Base-by-base conservation (phyloP, 768 basidiomycete genomes). In the Mrakia blollopis region DNA sequence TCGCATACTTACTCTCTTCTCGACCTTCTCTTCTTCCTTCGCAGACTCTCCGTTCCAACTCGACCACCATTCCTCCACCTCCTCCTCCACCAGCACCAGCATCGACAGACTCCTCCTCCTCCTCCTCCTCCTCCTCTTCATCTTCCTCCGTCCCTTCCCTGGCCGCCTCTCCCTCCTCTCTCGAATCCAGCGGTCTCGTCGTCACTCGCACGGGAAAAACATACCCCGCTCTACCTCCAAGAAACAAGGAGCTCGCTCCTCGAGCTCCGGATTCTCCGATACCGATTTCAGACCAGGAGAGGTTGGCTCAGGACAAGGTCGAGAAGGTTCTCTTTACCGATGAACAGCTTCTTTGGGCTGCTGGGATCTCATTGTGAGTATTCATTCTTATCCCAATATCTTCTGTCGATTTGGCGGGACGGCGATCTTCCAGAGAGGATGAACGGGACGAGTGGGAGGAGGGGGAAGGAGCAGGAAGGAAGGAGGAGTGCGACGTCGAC, bases 241-340 rank as follows among this genome's bases (percentile, higher is more conserved):
- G 37, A 32, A 21, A 16, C 13, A 62, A 65, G 32, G 39, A 6
- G 3, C 21, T n/a, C 37, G 65, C 39, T 39, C 35, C 65, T 68
- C 65, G 65, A 14, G 65, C 65, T 9, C 39, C 65, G 21, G 65
- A 68, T 23, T 68, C 65, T 25, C 65, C 65, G 65, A 35, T 68
- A 18, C 65, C 65, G 1, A 25, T 68, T 39, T 39, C 65, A 37
- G 65, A 68, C 65, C 39, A 37, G 65, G 37, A 68, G 37, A 35
- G 65, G 39, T 50, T 50, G 47, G 47, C 47, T 50, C 47, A 14
- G 13, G 39, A 39, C 8, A 39, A 25, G 35, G 37, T 39, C 39
- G 65, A 68, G 25, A 68, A 68, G 65, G 65, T 68, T 37, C 35
- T 39, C 65, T 44, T 68, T 39, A 68, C 21, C 11, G 65, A 68